Conservation (phyloP, 495 filamentous ascomycete species). For the Aspergillus steynii region DNA sequence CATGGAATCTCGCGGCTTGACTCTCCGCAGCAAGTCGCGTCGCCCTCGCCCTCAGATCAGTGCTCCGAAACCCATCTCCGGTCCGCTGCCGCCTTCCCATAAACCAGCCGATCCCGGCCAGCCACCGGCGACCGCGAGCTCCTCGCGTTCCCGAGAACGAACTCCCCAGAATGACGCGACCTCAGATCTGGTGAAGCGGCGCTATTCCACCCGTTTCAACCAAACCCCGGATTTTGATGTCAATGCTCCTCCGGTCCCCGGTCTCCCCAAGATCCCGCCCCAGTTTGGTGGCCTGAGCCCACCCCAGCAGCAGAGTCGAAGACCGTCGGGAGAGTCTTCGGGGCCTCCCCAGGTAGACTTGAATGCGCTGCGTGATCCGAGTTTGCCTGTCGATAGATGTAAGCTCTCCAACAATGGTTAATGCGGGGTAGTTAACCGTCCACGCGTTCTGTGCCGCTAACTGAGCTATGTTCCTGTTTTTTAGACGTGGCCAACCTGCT, state of each 20-base stretch:
- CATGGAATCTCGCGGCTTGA: conserved; percentile 70
- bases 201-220: conserved; percentile 91
- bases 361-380: conserved; percentile 76
- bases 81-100: conserved; percentile 50
- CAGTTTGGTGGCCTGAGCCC: conserved; percentile 50
- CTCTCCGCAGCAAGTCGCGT: conserved; percentile 85
- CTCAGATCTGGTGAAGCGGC: conserved; percentile 87
- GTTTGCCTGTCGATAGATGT: conserved; percentile 67
- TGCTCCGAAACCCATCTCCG: conserved; percentile 78
- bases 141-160: conserved; percentile 30
- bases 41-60: conserved; percentile 71
- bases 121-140: conserved; percentile 19
- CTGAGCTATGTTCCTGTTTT: conserved; percentile 1
- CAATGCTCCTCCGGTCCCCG: conserved; percentile 66
- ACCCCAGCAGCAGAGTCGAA: conserved; percentile 46
- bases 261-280: conserved; percentile 51
- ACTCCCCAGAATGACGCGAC: conserved; percentile 55
- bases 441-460: neutral
- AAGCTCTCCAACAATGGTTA: conserved; percentile 18
- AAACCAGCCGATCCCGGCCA: conserved; percentile 28
- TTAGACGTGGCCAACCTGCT: conserved; percentile 76
- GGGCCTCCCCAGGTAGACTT: conserved; percentile 59
- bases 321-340: conserved; percentile 43
- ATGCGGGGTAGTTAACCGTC: neutral
- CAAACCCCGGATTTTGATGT: conserved; percentile 69